These are phyloP conservation scores for Cyphellophora europaea DNA, from an alignment of 2,329 filamentous ascomycete species.

Conservation along the genomic window DNA sequence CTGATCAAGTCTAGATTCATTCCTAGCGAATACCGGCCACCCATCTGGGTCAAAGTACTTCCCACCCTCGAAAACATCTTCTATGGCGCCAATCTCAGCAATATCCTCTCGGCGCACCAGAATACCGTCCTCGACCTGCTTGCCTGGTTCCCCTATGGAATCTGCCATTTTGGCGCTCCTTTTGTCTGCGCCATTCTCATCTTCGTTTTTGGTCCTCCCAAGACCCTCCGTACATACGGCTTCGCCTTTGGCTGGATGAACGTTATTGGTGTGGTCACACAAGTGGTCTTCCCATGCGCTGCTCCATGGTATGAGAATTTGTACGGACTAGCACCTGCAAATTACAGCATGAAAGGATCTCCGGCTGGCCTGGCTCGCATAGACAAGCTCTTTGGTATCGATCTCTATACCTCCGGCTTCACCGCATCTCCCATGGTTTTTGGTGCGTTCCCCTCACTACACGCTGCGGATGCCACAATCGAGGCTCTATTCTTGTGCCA, in stretches of 20 bases:
- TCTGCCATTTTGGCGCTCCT: constrained; percentile 82
- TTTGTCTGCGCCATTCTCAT: constrained; percentile 68
- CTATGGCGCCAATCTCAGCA: constrained; percentile 91
- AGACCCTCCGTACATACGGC: constrained; percentile 74
- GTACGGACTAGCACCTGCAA: constrained; percentile 81
- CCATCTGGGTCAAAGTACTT: constrained; percentile 91
- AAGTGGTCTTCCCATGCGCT: constrained; percentile 85
- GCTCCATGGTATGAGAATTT: constrained; percentile 96
- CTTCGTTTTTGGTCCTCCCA: constrained; percentile 82
- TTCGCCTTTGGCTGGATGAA: constrained; percentile 89
- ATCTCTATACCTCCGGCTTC: constrained; percentile 89
- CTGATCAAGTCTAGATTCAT: constrained; percentile 58
- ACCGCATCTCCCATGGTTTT: constrained; percentile 86
- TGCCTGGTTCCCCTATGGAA: constrained; percentile 87
- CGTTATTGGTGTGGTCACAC: constrained; percentile 75
- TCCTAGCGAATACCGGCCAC: constrained; percentile 74
- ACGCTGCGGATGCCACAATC: constrained; percentile 79
- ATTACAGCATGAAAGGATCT: constrained; percentile 83
- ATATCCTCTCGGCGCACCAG: constrained; percentile 86
- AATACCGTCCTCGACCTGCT: constrained; percentile 74
- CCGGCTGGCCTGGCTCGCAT: constrained; percentile 83
- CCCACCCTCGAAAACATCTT: constrained; percentile 93
- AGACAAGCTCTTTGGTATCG: constrained; percentile 80
- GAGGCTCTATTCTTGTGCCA: constrained; percentile 90
- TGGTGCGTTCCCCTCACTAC: constrained; percentile 87